Percentiles rank a stretch among this genome's conserved stretches.
Conservation (phyloP, 1,284 basidiomycete species). For the Cryptococcus floricola region DNA sequence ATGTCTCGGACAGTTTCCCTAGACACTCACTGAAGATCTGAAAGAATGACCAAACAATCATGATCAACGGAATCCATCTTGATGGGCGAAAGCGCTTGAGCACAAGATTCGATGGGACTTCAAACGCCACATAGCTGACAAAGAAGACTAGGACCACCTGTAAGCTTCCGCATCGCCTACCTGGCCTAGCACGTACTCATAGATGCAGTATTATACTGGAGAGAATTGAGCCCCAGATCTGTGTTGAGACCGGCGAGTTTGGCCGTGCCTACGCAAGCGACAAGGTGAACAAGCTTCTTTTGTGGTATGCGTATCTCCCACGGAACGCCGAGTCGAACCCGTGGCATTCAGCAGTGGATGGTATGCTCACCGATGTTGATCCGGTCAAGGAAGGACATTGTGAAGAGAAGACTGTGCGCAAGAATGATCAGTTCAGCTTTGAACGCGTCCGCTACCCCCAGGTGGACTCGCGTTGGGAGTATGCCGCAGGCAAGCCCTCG, state of each 20-base stretch:
- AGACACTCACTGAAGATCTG: slow-evolving; percentile 39
- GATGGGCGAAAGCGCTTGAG: slow-evolving; percentile 49
- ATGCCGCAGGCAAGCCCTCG: too few species aligned
- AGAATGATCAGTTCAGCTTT: not conserved
- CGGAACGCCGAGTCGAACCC: too few species aligned
- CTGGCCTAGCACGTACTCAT: slow-evolving; percentile 31
- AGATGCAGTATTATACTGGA: slow-evolving; percentile 46
- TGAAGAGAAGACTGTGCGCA: slow-evolving; percentile 32
- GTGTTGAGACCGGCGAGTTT: slow-evolving; percentile 44
- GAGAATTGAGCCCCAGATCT: slow-evolving; percentile 45
- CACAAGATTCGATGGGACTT: slow-evolving; percentile 51
- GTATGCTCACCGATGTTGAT: slow-evolving; percentile 45
- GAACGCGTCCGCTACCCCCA: not conserved
- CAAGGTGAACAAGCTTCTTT: too few species aligned
- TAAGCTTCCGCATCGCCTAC: not conserved
- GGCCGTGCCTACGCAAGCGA: slow-evolving; percentile 23
- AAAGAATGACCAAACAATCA: slow-evolving; percentile 43
- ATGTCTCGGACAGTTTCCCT: not conserved
- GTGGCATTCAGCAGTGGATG: too few species aligned
- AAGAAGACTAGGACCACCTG: slow-evolving; percentile 35
- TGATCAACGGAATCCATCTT: slow-evolving; percentile 46
- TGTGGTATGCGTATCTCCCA: too few species aligned
- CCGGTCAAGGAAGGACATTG: slow-evolving; percentile 52
- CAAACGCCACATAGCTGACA: slow-evolving; percentile 49
- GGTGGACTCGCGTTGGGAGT: too few species aligned